phyloP scores from a whole-genome alignment of 306 rosid species.

The Cotoneaster glaucophyllus region DNA sequence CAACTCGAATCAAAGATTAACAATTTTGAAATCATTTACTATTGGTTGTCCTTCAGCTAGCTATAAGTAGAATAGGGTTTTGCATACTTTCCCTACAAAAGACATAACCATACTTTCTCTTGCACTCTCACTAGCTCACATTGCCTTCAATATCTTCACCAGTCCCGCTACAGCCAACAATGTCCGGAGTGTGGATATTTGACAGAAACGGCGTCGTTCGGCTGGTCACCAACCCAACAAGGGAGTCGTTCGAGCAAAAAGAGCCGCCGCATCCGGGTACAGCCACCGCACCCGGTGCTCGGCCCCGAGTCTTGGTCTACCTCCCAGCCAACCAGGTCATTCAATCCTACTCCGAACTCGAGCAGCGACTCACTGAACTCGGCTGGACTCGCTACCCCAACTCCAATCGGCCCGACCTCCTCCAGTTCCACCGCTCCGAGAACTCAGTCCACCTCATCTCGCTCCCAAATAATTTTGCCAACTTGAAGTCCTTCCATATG shows the following conservation, averaged over 20 bases:
- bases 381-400: slow-evolving; percentile 73
- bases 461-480: slow-evolving; percentile 42
- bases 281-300: slow-evolving; percentile 82
- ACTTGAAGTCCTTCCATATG: slow-evolving; percentile 52
- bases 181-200: slow-evolving; percentile 96
- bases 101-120: not conserved
- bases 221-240: slow-evolving; percentile 60
- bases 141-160: not conserved
- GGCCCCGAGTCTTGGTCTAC: slow-evolving; percentile 60
- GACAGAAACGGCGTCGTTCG: slow-evolving; percentile 85
- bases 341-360: slow-evolving; percentile 53
- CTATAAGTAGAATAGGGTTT: not conserved
- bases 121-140: not conserved
- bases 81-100: not conserved
- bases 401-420: slow-evolving; percentile 25
- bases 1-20: not conserved
- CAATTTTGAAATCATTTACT: not conserved
- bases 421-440: slow-evolving; percentile 82
- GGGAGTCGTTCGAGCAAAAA: slow-evolving; percentile 70
- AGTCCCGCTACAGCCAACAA: not conserved
- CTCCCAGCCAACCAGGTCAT: slow-evolving; percentile 64
- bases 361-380: slow-evolving; percentile 57
- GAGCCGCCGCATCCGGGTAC: slow-evolving; percentile 44
- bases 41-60: not conserved
- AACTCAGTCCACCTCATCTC: slow-evolving; percentile 57